These are phyloP conservation scores for Tanacetum coccineum DNA, from an alignment of 129 eudicot species.

Conservation along the genomic window DNA sequence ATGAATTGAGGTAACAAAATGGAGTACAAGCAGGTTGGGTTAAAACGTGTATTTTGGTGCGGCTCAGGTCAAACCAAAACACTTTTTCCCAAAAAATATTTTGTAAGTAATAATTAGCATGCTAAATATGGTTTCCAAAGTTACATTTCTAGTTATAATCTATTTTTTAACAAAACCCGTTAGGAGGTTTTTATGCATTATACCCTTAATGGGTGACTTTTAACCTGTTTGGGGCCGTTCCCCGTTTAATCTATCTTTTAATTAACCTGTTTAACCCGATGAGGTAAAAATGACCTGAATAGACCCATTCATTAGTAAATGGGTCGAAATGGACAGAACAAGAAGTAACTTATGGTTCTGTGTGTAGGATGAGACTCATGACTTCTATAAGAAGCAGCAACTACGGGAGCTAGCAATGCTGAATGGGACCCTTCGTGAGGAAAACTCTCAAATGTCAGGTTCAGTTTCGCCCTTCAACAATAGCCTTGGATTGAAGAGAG, in stretches of 20 bases:
- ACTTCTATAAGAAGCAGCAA: constrained; percentile 94
- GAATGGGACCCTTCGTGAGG: constrained; percentile 97
- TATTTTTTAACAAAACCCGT: neutral
- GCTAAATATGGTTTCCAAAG: no score
- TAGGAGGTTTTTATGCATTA: neutral
- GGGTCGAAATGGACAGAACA: neutral
- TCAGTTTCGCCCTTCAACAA: constrained; percentile 90
- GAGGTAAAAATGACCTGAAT: neutral
- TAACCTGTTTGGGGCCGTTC: neutral
- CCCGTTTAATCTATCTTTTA: no score
- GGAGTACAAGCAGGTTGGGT: neutral
- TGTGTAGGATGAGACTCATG: constrained; percentile 90
- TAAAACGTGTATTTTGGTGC: no score
- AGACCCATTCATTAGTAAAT: neutral
- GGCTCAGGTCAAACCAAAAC: neutral
- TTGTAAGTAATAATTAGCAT: neutral
- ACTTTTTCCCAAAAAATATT: neutral
- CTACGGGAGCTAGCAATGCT: constrained; percentile 94
- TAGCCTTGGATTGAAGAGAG: constrained; percentile 98
- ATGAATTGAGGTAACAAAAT: neutral
- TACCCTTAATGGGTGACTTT: neutral
- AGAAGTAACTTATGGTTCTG: neutral
- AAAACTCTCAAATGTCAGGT: constrained; percentile 90
- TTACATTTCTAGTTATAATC: neutral
- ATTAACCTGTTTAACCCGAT: neutral